phyloP scores from a whole-genome alignment of 768 basidiomycete genomes.

The Boletus tomentosulus region DNA sequence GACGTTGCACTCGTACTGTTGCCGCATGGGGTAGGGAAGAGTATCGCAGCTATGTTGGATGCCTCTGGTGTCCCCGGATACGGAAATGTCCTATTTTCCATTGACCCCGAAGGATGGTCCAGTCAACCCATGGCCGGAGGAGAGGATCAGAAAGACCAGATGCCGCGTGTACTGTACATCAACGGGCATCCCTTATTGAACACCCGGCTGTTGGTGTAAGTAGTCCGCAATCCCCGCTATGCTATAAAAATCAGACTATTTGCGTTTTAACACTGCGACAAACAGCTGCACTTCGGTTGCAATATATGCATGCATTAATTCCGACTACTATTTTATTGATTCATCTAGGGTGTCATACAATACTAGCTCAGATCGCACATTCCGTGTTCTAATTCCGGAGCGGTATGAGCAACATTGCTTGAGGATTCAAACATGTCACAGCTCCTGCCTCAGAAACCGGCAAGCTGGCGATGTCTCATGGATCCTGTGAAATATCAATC shows the following conservation, averaged over 20 bases:
- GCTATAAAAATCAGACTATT: not conserved
- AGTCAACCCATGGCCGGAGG: constrained; percentile 15
- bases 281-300: not conserved
- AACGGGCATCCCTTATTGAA: constrained; percentile 75
- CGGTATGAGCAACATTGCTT: not conserved
- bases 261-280: not conserved
- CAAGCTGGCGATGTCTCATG: too few relatives aligned
- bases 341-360: not conserved
- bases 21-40: constrained; percentile 46
- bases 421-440: too few relatives aligned
- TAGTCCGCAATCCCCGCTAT: not conserved
- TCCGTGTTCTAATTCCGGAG: not conserved
- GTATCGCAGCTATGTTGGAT: constrained; percentile 54
- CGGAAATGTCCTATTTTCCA: constrained; percentile 48
- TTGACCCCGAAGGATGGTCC: constrained; percentile 39
- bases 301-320: not conserved
- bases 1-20: constrained; percentile 61
- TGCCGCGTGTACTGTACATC: constrained; percentile 60
- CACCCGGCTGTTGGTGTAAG: constrained; percentile 61
- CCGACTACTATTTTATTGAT: not conserved
- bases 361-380: not conserved
- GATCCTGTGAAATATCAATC: too few relatives aligned
- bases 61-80: constrained; percentile 42
- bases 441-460: too few relatives aligned
- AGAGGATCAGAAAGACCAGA: constrained; percentile 27